These are phyloP conservation scores for Truncatella angustata DNA, from an alignment of 2,329 filamentous ascomycete species.

Conservation along the genomic window DNA sequence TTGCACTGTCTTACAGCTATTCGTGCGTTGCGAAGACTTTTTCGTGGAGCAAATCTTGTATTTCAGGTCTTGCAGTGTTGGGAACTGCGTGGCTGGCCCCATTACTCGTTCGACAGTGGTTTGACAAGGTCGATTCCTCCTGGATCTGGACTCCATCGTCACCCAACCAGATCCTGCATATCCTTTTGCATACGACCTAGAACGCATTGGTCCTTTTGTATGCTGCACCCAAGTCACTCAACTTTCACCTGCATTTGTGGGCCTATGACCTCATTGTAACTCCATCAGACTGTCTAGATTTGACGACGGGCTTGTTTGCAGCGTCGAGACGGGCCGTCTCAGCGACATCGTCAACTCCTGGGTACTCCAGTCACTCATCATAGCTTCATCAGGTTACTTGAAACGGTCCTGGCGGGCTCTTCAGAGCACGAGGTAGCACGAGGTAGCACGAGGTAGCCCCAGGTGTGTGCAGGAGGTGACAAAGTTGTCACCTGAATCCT, in stretches of 20 bases:
- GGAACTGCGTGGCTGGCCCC: not conserved
- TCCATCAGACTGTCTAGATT: slow-evolving; percentile 9
- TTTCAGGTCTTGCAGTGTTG: not conserved
- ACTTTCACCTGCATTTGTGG: slow-evolving; percentile 10
- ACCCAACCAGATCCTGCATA: slow-evolving; percentile 2
- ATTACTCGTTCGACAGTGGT: not conserved
- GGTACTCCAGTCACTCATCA: slow-evolving; percentile 1
- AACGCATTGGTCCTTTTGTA: not conserved
- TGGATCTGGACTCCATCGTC: not conserved
- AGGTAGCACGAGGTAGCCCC: not conserved
- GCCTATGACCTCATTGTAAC: slow-evolving; percentile 14
- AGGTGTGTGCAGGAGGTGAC: too few relatives aligned
- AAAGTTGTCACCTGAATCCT: not conserved
- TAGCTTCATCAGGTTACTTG: not conserved
- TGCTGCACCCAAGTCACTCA: not conserved
- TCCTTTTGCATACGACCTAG: slow-evolving; percentile 5
- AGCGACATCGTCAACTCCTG: slow-evolving; percentile 9
- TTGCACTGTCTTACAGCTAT: too few relatives aligned
- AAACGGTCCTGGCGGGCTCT: not conserved
- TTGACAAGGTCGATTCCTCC: not conserved
- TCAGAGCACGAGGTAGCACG: not conserved
- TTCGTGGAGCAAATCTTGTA: not conserved
- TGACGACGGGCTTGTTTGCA: slow-evolving; percentile 7
- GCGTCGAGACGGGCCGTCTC: slow-evolving; percentile 11
- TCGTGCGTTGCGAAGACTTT: not conserved